Evolutionary conservation across 1,284 basidiomycete genomes (phyloP).

Genomic region (Sanghuangporus sanghuang): DNA sequence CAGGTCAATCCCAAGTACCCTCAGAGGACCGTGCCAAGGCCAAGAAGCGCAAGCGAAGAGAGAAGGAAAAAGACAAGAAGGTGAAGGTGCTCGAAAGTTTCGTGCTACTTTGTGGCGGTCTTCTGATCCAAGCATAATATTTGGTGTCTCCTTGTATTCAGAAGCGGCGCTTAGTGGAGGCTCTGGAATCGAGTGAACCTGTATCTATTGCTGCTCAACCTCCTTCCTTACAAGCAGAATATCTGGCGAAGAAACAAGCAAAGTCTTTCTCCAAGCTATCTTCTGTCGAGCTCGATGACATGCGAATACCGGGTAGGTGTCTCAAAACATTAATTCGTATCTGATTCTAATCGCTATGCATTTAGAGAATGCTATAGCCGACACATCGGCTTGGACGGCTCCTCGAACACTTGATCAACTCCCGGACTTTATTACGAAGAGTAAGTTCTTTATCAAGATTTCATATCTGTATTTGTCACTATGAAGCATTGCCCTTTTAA

Average conservation of each 20-base stretch:
- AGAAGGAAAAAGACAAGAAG: slow-evolving; percentile 65
- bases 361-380: slow-evolving; percentile 65
- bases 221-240: slow-evolving; percentile 50
- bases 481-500: background rate
- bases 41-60: slow-evolving; percentile 67
- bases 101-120: slow-evolving; percentile 13
- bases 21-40: slow-evolving; percentile 27
- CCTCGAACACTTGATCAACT: slow-evolving; percentile 65
- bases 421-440: slow-evolving; percentile 65
- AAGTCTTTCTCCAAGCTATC: slow-evolving; percentile 63
- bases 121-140: slow-evolving; percentile 7
- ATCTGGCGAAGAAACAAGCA: slow-evolving; percentile 55
- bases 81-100: slow-evolving; percentile 42
- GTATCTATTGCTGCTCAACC: slow-evolving; percentile 52
- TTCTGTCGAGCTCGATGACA: slow-evolving; percentile 65
- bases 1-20: slow-evolving; percentile 14
- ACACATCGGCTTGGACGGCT: slow-evolving; percentile 67
- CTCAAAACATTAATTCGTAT: background rate
- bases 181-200: slow-evolving; percentile 33
- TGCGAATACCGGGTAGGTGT: slow-evolving; percentile 61
- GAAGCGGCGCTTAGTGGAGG: slow-evolving; percentile 59
- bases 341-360: slow-evolving; percentile 33
- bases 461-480: background rate
- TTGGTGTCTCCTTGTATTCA: slow-evolving; percentile 24
- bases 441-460: slow-evolving; percentile 32